Conservation (phyloP, 1,139 yeast species). For the Yamadazyma sp. region DNA sequence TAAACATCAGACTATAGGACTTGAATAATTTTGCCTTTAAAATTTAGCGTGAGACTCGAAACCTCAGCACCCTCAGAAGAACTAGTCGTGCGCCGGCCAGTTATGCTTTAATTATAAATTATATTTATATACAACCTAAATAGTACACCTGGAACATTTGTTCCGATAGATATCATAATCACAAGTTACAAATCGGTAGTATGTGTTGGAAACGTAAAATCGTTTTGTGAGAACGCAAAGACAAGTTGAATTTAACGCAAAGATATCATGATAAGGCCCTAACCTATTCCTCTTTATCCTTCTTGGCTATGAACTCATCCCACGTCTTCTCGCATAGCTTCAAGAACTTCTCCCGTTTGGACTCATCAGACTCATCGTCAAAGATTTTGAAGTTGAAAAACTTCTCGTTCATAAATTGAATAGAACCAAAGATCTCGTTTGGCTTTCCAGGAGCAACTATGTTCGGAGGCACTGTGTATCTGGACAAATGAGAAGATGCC, state of each 20-base stretch:
- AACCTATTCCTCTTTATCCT: background rate
- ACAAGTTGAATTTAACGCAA: too few species aligned
- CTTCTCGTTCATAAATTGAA: conserved; percentile 44
- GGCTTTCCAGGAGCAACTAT: conserved; percentile 1
- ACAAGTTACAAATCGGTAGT: background rate
- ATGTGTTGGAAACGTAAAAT: too few species aligned
- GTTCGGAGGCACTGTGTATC: conserved; percentile 3
- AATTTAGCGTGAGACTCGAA: background rate
- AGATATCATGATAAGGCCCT: too few species aligned
- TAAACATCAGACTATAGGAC: conserved; percentile 3
- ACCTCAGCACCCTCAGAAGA: background rate
- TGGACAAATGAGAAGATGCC: background rate
- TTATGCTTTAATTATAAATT: background rate
- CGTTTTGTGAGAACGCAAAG: background rate
- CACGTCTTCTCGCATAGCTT: conserved; percentile 56
- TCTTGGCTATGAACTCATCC: conserved; percentile 38
- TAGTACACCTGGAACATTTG: background rate
- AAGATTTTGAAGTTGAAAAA: conserved; percentile 44
- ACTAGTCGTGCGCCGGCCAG: background rate
- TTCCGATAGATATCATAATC: background rate
- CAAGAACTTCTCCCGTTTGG: conserved; percentile 46
- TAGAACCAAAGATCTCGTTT: conserved; percentile 40
- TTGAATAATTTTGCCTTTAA: conserved; percentile 1
- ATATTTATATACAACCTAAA: background rate
- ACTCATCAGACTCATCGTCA: conserved; percentile 7